Evolutionary conservation across 805 yeast genomes (phyloP).

Genomic region (Wickerhamiella shivajii): DNA sequence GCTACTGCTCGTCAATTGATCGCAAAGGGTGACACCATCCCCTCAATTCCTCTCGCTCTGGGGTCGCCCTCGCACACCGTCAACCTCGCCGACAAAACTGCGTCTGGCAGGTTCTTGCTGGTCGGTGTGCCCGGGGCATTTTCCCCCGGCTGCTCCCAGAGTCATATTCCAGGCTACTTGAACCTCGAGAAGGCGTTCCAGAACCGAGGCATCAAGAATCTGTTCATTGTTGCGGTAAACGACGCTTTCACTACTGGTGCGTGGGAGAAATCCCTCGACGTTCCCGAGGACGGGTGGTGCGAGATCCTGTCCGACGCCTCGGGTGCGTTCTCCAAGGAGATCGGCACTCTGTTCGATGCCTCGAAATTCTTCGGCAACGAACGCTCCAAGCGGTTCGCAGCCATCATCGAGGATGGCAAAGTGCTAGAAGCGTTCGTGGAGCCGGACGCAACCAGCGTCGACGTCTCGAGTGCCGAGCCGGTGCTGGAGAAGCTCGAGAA

Average conservation of each 20-base stretch:
- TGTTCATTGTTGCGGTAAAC: constrained; percentile 69
- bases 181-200: constrained; percentile 36
- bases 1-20: constrained; percentile 24
- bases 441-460: constrained; percentile 60
- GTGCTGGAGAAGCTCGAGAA: constrained; percentile 1
- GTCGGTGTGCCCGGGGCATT: constrained; percentile 66
- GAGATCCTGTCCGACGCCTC: constrained; percentile 62
- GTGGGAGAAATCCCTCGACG: constrained; percentile 39
- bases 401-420: constrained; percentile 62
- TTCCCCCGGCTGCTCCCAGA: constrained; percentile 62
- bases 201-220: constrained; percentile 34
- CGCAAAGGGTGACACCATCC: constrained; percentile 46
- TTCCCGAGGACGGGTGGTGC: constrained; percentile 26
- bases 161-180: constrained; percentile 65
- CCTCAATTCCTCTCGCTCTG: constrained; percentile 39
- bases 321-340: constrained; percentile 51
- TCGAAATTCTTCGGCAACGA: constrained; percentile 50
- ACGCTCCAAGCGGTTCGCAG: constrained; percentile 64
- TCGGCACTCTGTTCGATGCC: constrained; percentile 65
- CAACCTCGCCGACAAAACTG: constrained; percentile 36
- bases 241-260: constrained; percentile 77
- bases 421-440: constrained; percentile 57
- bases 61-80: constrained; percentile 52
- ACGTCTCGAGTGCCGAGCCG: constrained; percentile 22
- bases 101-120: constrained; percentile 37